These are phyloP conservation scores for Amaranthus palmeri DNA, from an alignment of 148 eudicot species.

Conservation along the genomic window DNA sequence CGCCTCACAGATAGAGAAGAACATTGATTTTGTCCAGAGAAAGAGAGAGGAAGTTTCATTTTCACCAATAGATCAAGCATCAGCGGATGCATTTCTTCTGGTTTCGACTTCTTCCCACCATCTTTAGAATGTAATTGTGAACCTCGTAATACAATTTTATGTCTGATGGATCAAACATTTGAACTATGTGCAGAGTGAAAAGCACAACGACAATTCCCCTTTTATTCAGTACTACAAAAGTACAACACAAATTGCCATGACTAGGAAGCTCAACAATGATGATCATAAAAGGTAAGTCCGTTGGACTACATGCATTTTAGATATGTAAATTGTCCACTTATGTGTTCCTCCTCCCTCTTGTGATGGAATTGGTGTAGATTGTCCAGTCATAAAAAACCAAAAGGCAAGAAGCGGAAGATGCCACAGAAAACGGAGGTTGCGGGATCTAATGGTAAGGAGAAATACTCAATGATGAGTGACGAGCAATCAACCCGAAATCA, in stretches of 20 bases:
- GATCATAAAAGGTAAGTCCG: constrained; percentile 36
- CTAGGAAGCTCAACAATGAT: constrained; percentile 33
- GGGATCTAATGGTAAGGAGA: constrained; percentile 9
- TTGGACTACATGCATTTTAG: too few relatives aligned
- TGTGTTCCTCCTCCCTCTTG: neutral
- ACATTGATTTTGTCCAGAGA: constrained; percentile 76
- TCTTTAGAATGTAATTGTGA: constrained; percentile 1
- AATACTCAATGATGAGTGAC: neutral
- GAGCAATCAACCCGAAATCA: neutral
- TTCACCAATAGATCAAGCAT: constrained; percentile 71
- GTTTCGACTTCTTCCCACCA: constrained; percentile 30
- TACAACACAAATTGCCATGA: constrained; percentile 58
- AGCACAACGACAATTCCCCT: constrained; percentile 42
- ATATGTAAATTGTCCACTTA: neutral
- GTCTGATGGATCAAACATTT: constrained; percentile 14
- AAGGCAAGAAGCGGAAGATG: constrained; percentile 23
- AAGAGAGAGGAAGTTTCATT: constrained; percentile 82
- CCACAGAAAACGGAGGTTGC: constrained; percentile 10
- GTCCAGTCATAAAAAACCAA: constrained; percentile 14
- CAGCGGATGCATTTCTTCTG: constrained; percentile 80
- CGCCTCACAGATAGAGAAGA: constrained; percentile 67
- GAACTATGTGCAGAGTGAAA: constrained; percentile 52
- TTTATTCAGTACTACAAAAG: constrained; percentile 81
- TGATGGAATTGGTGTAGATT: constrained; percentile 18
- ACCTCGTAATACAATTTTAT: constrained; percentile 5